Conservation (phyloP, 2,329 filamentous ascomycete species). For the Aspergillus sp. region DNA sequence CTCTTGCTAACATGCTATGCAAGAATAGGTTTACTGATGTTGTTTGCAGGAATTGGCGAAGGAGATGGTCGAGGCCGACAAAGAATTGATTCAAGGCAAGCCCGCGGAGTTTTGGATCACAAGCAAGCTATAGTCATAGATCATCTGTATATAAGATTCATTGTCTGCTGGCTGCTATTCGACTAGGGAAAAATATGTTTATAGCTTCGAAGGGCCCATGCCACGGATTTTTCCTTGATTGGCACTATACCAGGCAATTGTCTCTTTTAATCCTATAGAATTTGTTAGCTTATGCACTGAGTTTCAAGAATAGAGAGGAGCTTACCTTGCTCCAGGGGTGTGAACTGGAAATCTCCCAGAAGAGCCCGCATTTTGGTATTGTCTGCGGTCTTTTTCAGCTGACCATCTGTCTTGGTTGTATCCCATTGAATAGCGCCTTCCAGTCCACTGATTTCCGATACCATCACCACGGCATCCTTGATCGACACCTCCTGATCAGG, state of each 20-base stretch:
- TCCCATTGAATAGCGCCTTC: neutral
- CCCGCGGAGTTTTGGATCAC: neutral
- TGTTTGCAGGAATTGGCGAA: neutral
- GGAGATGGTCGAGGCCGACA: slow-evolving; percentile 1
- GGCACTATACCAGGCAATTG: neutral
- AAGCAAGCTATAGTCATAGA: neutral
- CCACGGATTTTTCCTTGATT: neutral
- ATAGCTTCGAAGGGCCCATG: neutral
- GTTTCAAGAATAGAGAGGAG: neutral
- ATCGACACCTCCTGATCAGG: neutral
- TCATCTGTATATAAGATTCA: neutral
- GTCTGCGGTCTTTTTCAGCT: neutral
- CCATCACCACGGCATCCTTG: neutral
- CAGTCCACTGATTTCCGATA: neutral
- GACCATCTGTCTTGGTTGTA: neutral
- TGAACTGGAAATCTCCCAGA: neutral
- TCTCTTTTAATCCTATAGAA: slow-evolving; percentile 1
- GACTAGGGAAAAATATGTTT: neutral
- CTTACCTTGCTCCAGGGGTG: neutral
- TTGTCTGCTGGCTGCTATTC: neutral
- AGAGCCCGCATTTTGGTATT: slow-evolving; percentile 1
- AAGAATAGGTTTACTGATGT: no score
- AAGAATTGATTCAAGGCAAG: neutral
- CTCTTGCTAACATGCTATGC: no score
- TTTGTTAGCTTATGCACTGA: neutral